Base-by-base conservation (phyloP, 2,329 filamentous ascomycete genomes). In the Exserohilum rostratum region DNA sequence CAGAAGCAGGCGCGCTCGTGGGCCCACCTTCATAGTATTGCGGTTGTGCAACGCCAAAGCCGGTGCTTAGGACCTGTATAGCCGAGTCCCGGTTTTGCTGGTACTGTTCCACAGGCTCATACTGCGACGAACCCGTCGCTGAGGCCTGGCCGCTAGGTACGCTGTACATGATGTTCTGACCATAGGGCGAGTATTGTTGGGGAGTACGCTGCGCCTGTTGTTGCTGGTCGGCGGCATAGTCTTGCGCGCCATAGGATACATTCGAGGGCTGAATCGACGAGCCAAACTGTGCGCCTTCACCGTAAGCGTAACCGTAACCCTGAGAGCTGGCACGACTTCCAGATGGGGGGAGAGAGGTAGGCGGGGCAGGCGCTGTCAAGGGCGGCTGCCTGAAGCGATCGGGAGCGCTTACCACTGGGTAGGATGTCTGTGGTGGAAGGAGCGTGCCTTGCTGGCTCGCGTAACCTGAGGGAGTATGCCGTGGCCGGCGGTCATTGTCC, bases 31-130 rank as follows among this genome's bases (percentile, higher is more conserved):
- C 88, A 76, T 95, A 96, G 70, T 89, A 73, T 67, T 72, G 70
- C 55, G 67, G 85, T 71, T 89, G 88, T 79, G 88, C 82, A 71
- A 88, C 83, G 57, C 85, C 83, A 75, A 91, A 85, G 72, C 83
- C 83, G 71, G 78, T 86, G 72, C 87, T 80, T 75, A 93, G 82
- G 78, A 91, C 90, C 74, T 91, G 89, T 78, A 95, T 85, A 57
- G 84, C 85, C 82, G 89, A 86, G 78, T 72, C 69, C 58, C 70
- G 70, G 57, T 88, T 85, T 72, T 91, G 90, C 80, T 87, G 83
- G 79, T 91, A 96, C 71, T 88, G 88, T 78, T 87, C 84, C 73
- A 87, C 85, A 71, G 86, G 80, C 76, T 93, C 90, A 79, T 96
- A 96, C 65, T 82, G 76, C 57, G 77, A 88, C 81, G 79, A 85